Conservation (phyloP, 169 alveolate species). For the Plasmodium vinckei region DNA sequence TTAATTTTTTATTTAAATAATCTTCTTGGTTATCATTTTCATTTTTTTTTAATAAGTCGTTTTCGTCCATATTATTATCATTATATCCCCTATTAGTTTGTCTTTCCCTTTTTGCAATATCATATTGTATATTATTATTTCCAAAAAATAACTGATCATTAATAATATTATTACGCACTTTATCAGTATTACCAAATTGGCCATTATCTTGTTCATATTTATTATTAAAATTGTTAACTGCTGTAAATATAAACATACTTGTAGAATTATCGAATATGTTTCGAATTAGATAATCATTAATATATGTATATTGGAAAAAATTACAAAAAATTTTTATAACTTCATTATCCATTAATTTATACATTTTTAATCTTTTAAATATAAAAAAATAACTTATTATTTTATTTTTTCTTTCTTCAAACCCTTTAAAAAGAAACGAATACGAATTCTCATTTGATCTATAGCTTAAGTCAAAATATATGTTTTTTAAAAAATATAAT, state of each 20-base stretch:
- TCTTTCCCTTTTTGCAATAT: neutral
- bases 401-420: slow-evolving; percentile 68
- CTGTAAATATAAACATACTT: slow-evolving; percentile 37
- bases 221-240: slow-evolving; percentile 36
- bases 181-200: too few relatives aligned
- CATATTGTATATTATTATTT: too few relatives aligned
- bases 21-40: slow-evolving; percentile 39
- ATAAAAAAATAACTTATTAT: slow-evolving; percentile 50
- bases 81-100: neutral
- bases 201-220: slow-evolving; percentile 12
- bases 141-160: too few relatives aligned
- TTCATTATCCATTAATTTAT: slow-evolving; percentile 66
- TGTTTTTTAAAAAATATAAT: slow-evolving; percentile 66
- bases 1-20: slow-evolving; percentile 61
- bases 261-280: slow-evolving; percentile 45
- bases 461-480: slow-evolving; percentile 56
- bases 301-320: slow-evolving; percentile 60
- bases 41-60: neutral
- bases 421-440: slow-evolving; percentile 73
- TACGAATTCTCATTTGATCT: slow-evolving; percentile 70
- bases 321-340: slow-evolving; percentile 60
- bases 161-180: too few relatives aligned
- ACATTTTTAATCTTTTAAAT: slow-evolving; percentile 33
- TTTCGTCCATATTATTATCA: neutral
- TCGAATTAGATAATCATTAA: slow-evolving; percentile 58